phyloP scores from a whole-genome alignment of 352 stramenopile genomes.

The Plasmopara halstedii region DNA sequence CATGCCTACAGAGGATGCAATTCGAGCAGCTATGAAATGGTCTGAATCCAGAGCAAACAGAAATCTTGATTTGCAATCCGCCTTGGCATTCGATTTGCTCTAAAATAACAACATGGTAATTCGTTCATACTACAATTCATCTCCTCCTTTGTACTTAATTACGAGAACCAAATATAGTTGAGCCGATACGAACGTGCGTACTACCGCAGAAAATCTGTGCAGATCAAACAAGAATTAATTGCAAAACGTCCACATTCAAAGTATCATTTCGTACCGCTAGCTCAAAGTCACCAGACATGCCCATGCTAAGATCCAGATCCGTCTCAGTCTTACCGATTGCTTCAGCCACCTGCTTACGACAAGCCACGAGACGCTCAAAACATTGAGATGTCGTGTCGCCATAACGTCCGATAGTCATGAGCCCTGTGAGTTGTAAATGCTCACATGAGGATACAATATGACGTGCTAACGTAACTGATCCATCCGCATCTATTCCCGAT shows the following conservation, averaged over 20 bases:
- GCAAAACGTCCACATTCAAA: not conserved
- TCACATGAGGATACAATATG: conserved; percentile 89
- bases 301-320: conserved; percentile 95
- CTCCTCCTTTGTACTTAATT: conserved; percentile 36
- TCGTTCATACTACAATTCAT: not conserved
- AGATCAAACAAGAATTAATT: not conserved
- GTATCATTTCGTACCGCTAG: conserved; percentile 56
- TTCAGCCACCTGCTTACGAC: conserved; percentile 58
- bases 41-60: conserved; percentile 27
- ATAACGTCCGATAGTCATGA: conserved; percentile 98
- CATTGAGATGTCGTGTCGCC: conserved; percentile 88
- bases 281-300: conserved; percentile 98
- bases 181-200: conserved; percentile 95
- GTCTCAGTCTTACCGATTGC: conserved; percentile 51
- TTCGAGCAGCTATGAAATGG: conserved; percentile 41
- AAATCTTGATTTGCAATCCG: conserved; percentile 40
- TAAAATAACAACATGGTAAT: conserved; percentile 11
- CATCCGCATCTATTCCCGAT: conserved; percentile 81
- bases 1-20: conserved; percentile 35
- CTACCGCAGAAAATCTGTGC: conserved; percentile 89
- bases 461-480: conserved; percentile 67
- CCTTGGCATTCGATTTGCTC: conserved; percentile 62
- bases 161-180: conserved; percentile 96
- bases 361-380: conserved; percentile 86
- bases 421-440: conserved; percentile 89